Evolutionary conservation across 2,329 filamentous ascomycete species (phyloP).

Genomic region (Eurotiales sp.): DNA sequence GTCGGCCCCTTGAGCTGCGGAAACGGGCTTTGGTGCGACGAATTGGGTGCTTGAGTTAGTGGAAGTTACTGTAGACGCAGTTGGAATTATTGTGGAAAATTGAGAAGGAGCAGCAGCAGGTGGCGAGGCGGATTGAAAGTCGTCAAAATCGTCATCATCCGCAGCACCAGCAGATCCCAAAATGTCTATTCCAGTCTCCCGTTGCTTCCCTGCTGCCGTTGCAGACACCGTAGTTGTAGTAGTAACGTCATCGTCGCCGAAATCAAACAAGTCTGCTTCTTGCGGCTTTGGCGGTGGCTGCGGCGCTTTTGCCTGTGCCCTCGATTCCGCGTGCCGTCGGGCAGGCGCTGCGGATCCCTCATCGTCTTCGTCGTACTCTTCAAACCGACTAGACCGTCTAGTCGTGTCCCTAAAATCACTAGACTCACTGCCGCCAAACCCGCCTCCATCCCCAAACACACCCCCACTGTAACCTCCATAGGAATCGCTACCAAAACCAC

Average conservation of each 20-base stretch:
- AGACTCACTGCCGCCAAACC: conserved; percentile 71
- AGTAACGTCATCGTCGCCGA: conserved; percentile 68
- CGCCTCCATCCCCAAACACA: conserved; percentile 94
- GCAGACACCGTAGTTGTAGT: conserved; percentile 22
- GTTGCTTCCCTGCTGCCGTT: conserved; percentile 41
- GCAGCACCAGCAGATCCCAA: conserved; percentile 49
- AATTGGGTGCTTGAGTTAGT: conserved; percentile 38
- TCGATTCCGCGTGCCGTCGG: conserved; percentile 42
- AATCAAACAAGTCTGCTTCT: conserved; percentile 89
- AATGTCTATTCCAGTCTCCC: conserved; percentile 46
- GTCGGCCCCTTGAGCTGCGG: conserved; percentile 59
- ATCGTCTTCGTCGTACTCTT: conserved; percentile 97
- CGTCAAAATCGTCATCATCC: conserved; percentile 96
- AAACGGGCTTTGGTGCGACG: conserved; percentile 16
- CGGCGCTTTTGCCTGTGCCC: conserved; percentile 57
- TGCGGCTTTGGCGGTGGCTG: conserved; percentile 73
- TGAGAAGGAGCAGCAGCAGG: conserved; percentile 32
- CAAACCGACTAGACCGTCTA: conserved; percentile 69
- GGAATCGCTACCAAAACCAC: conserved; percentile 84
- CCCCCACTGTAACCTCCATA: conserved; percentile 67
- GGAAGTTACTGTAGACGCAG: conserved; percentile 48
- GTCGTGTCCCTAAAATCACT: conserved; percentile 67
- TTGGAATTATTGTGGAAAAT: conserved; percentile 37
- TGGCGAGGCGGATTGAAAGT: conserved; percentile 66
- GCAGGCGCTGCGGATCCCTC: conserved; percentile 54